These are phyloP conservation scores for Castanospermum australe DNA, from an alignment of 306 rosid species.

Conservation along the genomic window DNA sequence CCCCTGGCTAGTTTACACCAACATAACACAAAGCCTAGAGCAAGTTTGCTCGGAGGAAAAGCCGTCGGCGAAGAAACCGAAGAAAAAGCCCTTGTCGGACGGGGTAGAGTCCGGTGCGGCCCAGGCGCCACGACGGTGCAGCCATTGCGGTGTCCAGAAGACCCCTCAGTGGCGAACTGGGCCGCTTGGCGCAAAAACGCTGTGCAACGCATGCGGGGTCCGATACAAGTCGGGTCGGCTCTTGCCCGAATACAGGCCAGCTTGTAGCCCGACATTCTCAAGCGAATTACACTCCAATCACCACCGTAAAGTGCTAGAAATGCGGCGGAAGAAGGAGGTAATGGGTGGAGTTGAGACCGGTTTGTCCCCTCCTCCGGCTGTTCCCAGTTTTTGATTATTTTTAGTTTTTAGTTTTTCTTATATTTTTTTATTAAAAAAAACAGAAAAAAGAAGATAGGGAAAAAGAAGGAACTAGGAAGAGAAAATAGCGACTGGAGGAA, in stretches of 20 bases:
- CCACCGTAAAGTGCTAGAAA: slow-evolving; percentile 96
- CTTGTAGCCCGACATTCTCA: slow-evolving; percentile 92
- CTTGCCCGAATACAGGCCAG: slow-evolving; percentile 93
- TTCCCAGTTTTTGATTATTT: slow-evolving; percentile 52
- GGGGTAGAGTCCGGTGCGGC: neutral
- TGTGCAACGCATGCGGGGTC: slow-evolving; percentile 93
- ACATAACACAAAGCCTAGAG: slow-evolving; percentile 27
- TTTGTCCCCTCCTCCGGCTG: slow-evolving; percentile 33
- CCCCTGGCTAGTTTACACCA: slow-evolving; percentile 43
- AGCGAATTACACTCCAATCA: slow-evolving; percentile 84
- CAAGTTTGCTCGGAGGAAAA: slow-evolving; percentile 23
- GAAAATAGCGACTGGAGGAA: slow-evolving; percentile 23
- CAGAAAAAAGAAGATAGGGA: neutral
- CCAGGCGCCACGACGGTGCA: slow-evolving; percentile 73
- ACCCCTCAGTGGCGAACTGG: slow-evolving; percentile 99
- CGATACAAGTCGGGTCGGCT: slow-evolving; percentile 92
- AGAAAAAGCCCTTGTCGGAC: slow-evolving; percentile 25
- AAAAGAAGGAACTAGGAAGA: slow-evolving; percentile 12
- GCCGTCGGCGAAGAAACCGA: slow-evolving; percentile 37
- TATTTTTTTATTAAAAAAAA: too few relatives aligned
- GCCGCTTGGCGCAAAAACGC: slow-evolving; percentile 80
- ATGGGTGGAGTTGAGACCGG: slow-evolving; percentile 26
- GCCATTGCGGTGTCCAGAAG: slow-evolving; percentile 94
- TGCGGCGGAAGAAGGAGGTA: slow-evolving; percentile 82
- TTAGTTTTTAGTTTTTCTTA: too few relatives aligned